These are phyloP conservation scores for Gleditsia sinensis DNA, from an alignment of 306 rosid genomes.

Conservation along the genomic window DNA sequence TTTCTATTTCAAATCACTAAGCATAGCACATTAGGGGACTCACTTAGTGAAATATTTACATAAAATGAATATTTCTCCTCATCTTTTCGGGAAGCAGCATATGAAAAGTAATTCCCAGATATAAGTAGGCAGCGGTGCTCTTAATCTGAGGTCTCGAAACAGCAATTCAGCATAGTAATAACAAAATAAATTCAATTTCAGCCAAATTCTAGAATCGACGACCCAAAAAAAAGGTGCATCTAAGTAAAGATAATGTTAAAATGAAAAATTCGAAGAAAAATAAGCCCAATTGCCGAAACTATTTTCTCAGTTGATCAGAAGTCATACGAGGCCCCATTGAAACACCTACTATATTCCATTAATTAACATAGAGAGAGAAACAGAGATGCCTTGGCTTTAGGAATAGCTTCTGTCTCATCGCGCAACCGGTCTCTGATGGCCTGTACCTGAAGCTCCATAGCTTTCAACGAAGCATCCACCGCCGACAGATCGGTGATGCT, in stretches of 20 bases:
- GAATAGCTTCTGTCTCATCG: constrained; percentile 80
- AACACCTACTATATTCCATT: background rate
- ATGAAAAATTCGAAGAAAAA: background rate
- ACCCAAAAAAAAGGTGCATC: background rate
- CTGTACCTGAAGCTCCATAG: constrained; percentile 89
- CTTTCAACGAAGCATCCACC: constrained; percentile 67
- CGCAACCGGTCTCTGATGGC: constrained; percentile 77
- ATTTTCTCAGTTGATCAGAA: background rate
- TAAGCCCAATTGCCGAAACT: background rate
- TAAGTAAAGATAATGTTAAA: background rate
- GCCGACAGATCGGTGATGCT: constrained; percentile 74
- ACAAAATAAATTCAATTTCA: background rate
- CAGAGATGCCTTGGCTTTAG: constrained; percentile 71
- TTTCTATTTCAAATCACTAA: background rate
- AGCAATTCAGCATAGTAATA: background rate
- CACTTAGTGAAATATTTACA: background rate
- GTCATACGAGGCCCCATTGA: background rate
- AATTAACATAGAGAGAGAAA: background rate
- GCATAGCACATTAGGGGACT: background rate
- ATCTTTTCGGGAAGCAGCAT: background rate
- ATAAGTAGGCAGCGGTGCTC: background rate
- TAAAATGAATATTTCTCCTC: background rate
- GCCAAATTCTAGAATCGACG: background rate
- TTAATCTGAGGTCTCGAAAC: background rate
- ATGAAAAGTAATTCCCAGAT: background rate